phyloP scores from a whole-genome alignment of 495 filamentous ascomycete genomes.

The Oleoguttula mirabilis region DNA sequence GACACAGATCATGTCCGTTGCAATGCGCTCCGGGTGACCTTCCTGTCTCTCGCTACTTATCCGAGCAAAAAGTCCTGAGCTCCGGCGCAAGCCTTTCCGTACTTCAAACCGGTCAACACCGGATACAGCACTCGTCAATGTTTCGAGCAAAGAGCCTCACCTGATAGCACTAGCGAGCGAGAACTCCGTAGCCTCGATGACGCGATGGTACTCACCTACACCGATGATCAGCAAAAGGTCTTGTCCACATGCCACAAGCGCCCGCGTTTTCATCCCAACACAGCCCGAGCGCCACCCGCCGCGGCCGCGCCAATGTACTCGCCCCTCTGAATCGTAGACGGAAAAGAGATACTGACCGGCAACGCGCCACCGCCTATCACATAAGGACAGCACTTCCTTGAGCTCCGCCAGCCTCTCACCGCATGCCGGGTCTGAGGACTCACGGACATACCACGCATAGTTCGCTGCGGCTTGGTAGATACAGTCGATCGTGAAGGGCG shows the following conservation, averaged over 20 bases:
- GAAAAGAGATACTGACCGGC: slow-evolving; percentile 23
- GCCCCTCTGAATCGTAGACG: background rate
- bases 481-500: slow-evolving; percentile 28
- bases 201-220: slow-evolving; percentile 13
- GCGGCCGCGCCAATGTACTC: no score
- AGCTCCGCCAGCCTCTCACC: slow-evolving; percentile 23
- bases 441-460: slow-evolving; percentile 29
- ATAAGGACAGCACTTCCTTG: slow-evolving; percentile 20
- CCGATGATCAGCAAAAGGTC: background rate
- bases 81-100: no score
- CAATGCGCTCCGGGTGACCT: no score
- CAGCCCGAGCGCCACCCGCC: no score
- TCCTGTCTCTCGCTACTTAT: no score
- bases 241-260: no score
- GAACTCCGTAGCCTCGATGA: slow-evolving; percentile 16
- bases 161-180: slow-evolving; percentile 5
- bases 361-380: slow-evolving; percentile 29
- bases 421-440: slow-evolving; percentile 12
- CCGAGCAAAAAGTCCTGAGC: no score
- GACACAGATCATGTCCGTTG: no score
- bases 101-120: no score
- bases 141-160: no score
- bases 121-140: no score
- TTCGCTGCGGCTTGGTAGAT: slow-evolving; percentile 30
- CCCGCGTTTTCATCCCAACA: no score